Base-by-base conservation (phyloP, 2,329 filamentous ascomycete species). In the Talaromyces funiculosus region DNA sequence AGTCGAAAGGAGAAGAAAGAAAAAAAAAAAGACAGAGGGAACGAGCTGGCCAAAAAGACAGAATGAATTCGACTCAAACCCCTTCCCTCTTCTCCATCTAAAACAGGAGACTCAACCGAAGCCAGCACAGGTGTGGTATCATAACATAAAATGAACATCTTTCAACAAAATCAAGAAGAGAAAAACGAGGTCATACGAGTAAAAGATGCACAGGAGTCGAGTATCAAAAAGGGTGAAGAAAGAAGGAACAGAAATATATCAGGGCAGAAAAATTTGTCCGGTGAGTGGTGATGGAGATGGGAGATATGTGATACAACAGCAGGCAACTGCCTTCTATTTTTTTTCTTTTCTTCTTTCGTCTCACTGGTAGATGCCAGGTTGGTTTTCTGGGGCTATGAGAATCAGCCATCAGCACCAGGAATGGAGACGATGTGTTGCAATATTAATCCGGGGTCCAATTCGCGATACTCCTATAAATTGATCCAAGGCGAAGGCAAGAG, bases 331-430 rank as follows among this genome's bases (percentile, higher is more conserved):
- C 51, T 38, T 38, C 51, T 40, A 54, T 54, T 38, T 26, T 22
- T 54, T 38, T 54, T 53, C n/a, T n/a, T 10, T 54, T 38, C 20
- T 53, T 22, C 18, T 35, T 53, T 53, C 33, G 35, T 54, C 33
- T 54, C 66, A 69, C 65, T 67, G 67, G 62, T 68, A 69, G 59
- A 64, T 66, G 62, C 62, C 66, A 64, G 66, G 65, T 64, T 69
- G 67, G 63, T 65, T 68, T 56, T 68, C 65, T 67, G 67, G 64
- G 67, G 66, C 64, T 66, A 54, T 38, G 51, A 64, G 64, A 60
- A 65, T 65, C 63, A 68, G 63, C 66, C 62, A 64, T 69, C 67
- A 69, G 67, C 66, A 67, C 62, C 64, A 63, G 61, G 59, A 47
- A 62, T 65, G 62, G 63, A 66, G 63, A 63, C 61, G 62, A 63